These are phyloP conservation scores for Coniochaeta pulveracea DNA, from an alignment of 2,329 filamentous ascomycete species.

Conservation along the genomic window DNA sequence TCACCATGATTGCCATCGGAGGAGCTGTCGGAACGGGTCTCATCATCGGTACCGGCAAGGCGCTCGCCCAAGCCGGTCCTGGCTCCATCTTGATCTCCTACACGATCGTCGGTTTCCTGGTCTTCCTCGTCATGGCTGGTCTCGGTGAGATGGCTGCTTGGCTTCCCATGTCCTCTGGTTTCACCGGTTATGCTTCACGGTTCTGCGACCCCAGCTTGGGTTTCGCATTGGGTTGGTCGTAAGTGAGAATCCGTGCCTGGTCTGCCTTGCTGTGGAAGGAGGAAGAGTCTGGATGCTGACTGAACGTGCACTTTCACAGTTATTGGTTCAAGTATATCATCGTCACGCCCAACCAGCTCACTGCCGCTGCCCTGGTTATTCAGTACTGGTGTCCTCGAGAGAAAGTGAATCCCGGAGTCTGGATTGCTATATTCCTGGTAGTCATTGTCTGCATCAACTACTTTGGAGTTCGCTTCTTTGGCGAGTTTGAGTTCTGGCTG, in stretches of 20 bases:
- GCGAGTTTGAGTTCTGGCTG: conserved; percentile 49
- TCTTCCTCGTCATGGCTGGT: conserved; percentile 72
- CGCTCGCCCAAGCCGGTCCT: conserved; percentile 42
- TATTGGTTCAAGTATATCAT: conserved; percentile 76
- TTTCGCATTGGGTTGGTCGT: conserved; percentile 67
- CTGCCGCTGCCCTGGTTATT: conserved; percentile 47
- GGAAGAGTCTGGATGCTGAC: background rate
- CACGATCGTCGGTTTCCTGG: conserved; percentile 56
- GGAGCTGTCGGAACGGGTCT: conserved; percentile 66
- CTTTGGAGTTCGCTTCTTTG: conserved; percentile 42
- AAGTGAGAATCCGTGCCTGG: conserved; percentile 16
- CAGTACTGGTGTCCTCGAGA: conserved; percentile 49
- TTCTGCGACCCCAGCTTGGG: conserved; percentile 75
- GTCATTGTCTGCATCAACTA: conserved; percentile 42
- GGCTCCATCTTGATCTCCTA: conserved; percentile 63
- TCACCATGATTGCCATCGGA: conserved; percentile 34
- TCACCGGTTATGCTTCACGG: conserved; percentile 68
- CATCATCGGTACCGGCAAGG: conserved; percentile 56
- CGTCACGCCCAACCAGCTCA: conserved; percentile 74
- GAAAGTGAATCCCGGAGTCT: conserved; percentile 37
- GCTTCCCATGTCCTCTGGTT: conserved; percentile 67
- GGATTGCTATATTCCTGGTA: conserved; percentile 43
- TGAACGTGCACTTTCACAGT: conserved; percentile 15
- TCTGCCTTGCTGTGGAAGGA: too few species aligned
- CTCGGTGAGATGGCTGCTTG: conserved; percentile 80